Base-by-base conservation (phyloP, 371 early-diverging fungal genomes). In the Gilbertella persicaria region DNA sequence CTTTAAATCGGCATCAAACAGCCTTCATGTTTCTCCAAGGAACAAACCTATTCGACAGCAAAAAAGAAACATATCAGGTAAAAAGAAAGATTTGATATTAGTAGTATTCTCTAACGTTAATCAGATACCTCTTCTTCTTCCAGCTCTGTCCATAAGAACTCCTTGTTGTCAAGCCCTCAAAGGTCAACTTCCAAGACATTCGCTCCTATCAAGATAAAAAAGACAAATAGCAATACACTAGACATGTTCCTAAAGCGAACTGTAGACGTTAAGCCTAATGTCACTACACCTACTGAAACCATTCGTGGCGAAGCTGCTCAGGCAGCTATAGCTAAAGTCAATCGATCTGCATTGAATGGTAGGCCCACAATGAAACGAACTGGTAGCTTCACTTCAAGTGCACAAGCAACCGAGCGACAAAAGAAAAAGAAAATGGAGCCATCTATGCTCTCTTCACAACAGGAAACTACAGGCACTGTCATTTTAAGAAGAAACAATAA, bases 341-440 rank as follows among this genome's bases (percentile, higher is more conserved):
- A 55, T 14, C 44, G 64, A 14, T 50, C 55, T 5, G 46, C 29
- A n/a, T 38, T 64, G 8, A 30, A 64, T 39, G 64, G 59, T 16
- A 36, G 45, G 33, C 51, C 64, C 19, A 54, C 54, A n/a, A 64
- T 64, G 41, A 64, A 55, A 35, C 28, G 64, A 19, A 38, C 47
- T 0, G 60, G 60, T 14, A 51, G 59, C 16, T 64, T 64, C 25
- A 51, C 50, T 16, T 52, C 41, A 17, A 59, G 64, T 51, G 60
- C 59, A 5, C 36, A 33, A 21, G 44, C 55, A 5, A 48, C 60
- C 4, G 45, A 50, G 24, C 37, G 54, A 17, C 25, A 20, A 7
- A 53, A 45, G 4, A 42, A 42, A 21, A 28, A 29, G 24, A 53
- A 45, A 3, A 42, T 28, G 16, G 19, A 29, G 24, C 38, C 28